A percentile compares a stretch with the other conserved stretches of the same genome.
Conservation (phyloP, 805 yeast genomes). For the Starmerella lactis-condensi region DNA sequence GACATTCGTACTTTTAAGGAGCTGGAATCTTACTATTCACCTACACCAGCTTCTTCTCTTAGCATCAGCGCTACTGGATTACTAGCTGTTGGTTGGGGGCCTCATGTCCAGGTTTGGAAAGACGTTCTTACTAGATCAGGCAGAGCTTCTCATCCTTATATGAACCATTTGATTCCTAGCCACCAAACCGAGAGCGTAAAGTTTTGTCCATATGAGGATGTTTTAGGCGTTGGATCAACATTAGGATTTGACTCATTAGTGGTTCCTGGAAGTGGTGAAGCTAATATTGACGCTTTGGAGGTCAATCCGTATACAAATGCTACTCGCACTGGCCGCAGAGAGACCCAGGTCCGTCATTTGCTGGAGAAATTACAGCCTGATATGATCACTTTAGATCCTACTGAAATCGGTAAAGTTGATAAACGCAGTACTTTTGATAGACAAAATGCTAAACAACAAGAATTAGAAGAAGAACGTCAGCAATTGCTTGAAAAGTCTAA, state of each 20-base stretch:
- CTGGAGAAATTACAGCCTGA: slow-evolving; percentile 82
- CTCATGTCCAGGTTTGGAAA: slow-evolving; percentile 88
- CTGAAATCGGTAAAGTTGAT: slow-evolving; percentile 67
- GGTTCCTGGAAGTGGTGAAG: slow-evolving; percentile 95
- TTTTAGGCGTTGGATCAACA: slow-evolving; percentile 75
- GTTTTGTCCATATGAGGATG: slow-evolving; percentile 90
- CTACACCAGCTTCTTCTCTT: slow-evolving; percentile 68
- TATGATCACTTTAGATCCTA: slow-evolving; percentile 80
- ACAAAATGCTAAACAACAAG: slow-evolving; percentile 33
- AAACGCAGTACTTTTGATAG: slow-evolving; percentile 45
- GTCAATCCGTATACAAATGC: slow-evolving; percentile 85
- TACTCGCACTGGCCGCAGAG: slow-evolving; percentile 80
- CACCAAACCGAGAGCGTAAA: slow-evolving; percentile 46
- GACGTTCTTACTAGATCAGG: slow-evolving; percentile 38
- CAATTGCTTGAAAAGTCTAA: slow-evolving; percentile 34
- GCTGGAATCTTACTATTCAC: slow-evolving; percentile 51
- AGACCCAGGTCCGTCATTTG: slow-evolving; percentile 68
- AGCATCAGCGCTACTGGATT: slow-evolving; percentile 77
- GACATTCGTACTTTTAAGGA: slow-evolving; percentile 72
- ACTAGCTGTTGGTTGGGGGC: slow-evolving; percentile 83
- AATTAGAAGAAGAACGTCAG: slow-evolving; percentile 25
- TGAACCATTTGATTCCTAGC: slow-evolving; percentile 75
- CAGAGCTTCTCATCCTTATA: slow-evolving; percentile 69
- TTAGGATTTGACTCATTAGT: slow-evolving; percentile 66
- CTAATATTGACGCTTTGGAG: slow-evolving; percentile 88